phyloP scores from a whole-genome alignment of 148 eudicot species.

The Heliosperma pusillum region DNA sequence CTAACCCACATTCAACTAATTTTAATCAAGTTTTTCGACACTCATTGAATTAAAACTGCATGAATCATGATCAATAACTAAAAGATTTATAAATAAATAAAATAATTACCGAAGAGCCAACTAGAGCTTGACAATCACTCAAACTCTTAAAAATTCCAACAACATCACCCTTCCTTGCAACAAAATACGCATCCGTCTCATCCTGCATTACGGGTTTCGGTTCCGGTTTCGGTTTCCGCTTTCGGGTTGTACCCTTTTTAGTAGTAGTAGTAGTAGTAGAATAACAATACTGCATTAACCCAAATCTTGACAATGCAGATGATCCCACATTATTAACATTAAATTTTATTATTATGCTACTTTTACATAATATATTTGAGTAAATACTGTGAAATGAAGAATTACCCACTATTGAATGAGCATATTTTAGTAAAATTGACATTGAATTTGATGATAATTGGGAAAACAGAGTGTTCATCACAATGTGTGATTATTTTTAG shows the following conservation, averaged over 20 bases:
- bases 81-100: background rate
- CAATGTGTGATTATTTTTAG: background rate
- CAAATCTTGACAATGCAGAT: slow-evolving; percentile 17
- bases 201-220: slow-evolving; percentile 21
- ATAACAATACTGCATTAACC: slow-evolving; percentile 7
- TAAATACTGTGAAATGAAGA: slow-evolving; percentile 14
- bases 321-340: slow-evolving; percentile 12
- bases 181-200: slow-evolving; percentile 67
- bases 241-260: slow-evolving; percentile 18
- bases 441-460: slow-evolving; percentile 19
- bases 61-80: background rate
- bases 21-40: too few relatives aligned
- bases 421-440: slow-evolving; percentile 16
- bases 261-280: slow-evolving; percentile 23
- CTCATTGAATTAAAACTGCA: too few relatives aligned
- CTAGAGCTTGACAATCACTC: slow-evolving; percentile 64
- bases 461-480: slow-evolving; percentile 27
- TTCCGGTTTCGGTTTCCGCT: slow-evolving; percentile 15
- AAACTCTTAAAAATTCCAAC: slow-evolving; percentile 63
- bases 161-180: slow-evolving; percentile 68
- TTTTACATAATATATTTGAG: slow-evolving; percentile 23
- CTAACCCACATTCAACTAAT: too few relatives aligned
- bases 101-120: slow-evolving; percentile 47
- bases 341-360: background rate
- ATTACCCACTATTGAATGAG: slow-evolving; percentile 17